A percentile compares a stretch with the other conserved stretches of the same genome.
These are phyloP conservation scores for Cardamine chenopodiifolia DNA, from an alignment of 345 rosid species.

Conservation along the genomic window DNA sequence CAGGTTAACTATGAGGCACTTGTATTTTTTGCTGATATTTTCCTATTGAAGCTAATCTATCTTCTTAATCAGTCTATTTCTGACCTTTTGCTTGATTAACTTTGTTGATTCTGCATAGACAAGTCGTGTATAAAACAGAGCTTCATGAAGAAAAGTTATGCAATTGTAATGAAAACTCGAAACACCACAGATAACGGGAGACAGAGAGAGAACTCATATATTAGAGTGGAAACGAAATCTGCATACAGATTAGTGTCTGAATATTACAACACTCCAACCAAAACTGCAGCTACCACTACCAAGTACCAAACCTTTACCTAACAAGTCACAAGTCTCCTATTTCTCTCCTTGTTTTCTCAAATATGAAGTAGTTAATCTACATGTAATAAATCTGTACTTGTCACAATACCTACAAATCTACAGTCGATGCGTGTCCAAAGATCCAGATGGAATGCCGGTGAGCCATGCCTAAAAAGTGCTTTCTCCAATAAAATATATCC, in stretches of 20 bases:
- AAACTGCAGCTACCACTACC: constrained; percentile 43
- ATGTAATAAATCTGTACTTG: constrained; percentile 49
- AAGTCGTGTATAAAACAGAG: background rate
- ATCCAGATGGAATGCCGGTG: constrained; percentile 9
- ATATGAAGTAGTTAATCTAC: constrained; percentile 37
- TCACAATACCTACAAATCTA: constrained; percentile 68
- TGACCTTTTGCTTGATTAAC: background rate
- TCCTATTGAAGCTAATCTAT: constrained; percentile 34
- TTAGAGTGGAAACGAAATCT: constrained; percentile 28
- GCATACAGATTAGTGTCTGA: constrained; percentile 35
- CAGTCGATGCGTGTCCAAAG: constrained; percentile 42
- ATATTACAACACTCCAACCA: constrained; percentile 43
- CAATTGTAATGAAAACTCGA: background rate
- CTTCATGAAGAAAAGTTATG: background rate
- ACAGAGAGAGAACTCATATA: constrained; percentile 11
- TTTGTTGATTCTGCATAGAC: constrained; percentile 4
- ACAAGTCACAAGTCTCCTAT: constrained; percentile 29
- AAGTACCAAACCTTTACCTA: constrained; percentile 34
- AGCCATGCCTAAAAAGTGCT: constrained; percentile 21
- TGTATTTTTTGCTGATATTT: constrained; percentile 33
- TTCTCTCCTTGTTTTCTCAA: constrained; percentile 24
- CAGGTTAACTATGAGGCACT: constrained; percentile 28
- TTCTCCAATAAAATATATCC: constrained; percentile 19
- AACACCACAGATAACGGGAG: background rate
- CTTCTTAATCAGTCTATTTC: constrained; percentile 10